These are phyloP conservation scores for Phytopythium cucurbitacearum DNA, from an alignment of 352 stramenopile genomes.

Conservation along the genomic window DNA sequence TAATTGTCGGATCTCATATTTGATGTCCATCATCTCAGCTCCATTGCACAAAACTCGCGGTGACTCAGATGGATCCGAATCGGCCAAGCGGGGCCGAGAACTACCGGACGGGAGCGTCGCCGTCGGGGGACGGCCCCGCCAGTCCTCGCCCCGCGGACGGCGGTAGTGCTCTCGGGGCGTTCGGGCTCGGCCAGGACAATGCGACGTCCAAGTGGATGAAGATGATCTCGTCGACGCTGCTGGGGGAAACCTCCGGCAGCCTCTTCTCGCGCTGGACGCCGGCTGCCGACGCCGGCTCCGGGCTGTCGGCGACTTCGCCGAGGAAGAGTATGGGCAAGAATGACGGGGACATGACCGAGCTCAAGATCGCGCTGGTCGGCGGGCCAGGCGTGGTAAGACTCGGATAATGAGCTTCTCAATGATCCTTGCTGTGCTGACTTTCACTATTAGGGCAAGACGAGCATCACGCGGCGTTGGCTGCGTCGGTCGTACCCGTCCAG, in stretches of 20 bases:
- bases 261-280: slow-evolving; percentile 35
- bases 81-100: too few relatives aligned
- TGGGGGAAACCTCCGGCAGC: slow-evolving; percentile 36
- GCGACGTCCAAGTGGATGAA: slow-evolving; percentile 74
- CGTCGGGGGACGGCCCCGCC: too few relatives aligned
- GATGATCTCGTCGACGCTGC: slow-evolving; percentile 78
- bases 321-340: slow-evolving; percentile 22
- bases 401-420: not conserved
- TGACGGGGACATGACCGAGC: slow-evolving; percentile 39
- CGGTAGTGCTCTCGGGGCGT: slow-evolving; percentile 4
- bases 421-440: not conserved
- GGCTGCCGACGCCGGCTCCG: not conserved
- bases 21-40: too few relatives aligned
- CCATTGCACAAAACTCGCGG: too few relatives aligned
- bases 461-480: slow-evolving; percentile 72
- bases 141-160: not conserved
- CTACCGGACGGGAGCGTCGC: too few relatives aligned
- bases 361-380: slow-evolving; percentile 83
- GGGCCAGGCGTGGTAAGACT: slow-evolving; percentile 57
- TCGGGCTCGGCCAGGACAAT: slow-evolving; percentile 25
- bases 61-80: too few relatives aligned
- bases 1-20: too few relatives aligned
- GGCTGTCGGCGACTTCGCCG: slow-evolving; percentile 11
- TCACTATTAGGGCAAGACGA: slow-evolving; percentile 63
- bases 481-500: slow-evolving; percentile 62